Percentiles rank a stretch among this genome's conserved stretches.
Evolutionary conservation across 2,329 filamentous ascomycete genomes (phyloP).

Genomic region (Dendryphion nanum): DNA sequence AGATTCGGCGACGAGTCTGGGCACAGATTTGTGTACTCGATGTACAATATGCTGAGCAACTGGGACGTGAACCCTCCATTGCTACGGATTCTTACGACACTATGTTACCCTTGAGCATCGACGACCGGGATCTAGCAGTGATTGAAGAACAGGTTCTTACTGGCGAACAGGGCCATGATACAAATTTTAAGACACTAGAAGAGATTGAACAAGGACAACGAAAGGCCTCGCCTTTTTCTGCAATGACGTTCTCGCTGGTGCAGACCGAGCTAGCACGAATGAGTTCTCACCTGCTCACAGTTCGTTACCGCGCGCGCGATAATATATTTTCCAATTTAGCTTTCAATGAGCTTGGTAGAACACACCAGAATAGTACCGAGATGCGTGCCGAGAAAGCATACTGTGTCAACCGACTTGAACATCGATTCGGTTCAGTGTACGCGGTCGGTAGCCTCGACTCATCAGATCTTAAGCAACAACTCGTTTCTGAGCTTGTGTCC

Average conservation of each 20-base stretch:
- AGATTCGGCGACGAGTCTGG: constrained; percentile 69
- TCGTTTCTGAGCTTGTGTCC: constrained; percentile 10
- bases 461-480: constrained; percentile 11
- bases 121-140: constrained; percentile 58
- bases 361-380: constrained; percentile 4
- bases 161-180: constrained; percentile 2
- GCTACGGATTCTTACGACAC: constrained; percentile 70
- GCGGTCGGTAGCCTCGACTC: constrained; percentile 7
- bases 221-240: constrained; percentile 12
- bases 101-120: constrained; percentile 65
- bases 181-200: constrained; percentile 7
- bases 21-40: constrained; percentile 74
- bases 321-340: neutral
- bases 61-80: constrained; percentile 67
- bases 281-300: constrained; percentile 11
- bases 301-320: constrained; percentile 15
- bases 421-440: constrained; percentile 10
- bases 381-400: constrained; percentile 6
- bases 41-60: constrained; percentile 68
- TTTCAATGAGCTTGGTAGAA: constrained; percentile 2
- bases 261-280: constrained; percentile 16
- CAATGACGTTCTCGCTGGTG: constrained; percentile 14
- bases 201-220: constrained; percentile 14
- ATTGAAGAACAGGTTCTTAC: constrained; percentile 9
- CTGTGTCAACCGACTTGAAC: constrained; percentile 10